phyloP scores from a whole-genome alignment of 75 land plant genomes.

The Picea glauca region DNA sequence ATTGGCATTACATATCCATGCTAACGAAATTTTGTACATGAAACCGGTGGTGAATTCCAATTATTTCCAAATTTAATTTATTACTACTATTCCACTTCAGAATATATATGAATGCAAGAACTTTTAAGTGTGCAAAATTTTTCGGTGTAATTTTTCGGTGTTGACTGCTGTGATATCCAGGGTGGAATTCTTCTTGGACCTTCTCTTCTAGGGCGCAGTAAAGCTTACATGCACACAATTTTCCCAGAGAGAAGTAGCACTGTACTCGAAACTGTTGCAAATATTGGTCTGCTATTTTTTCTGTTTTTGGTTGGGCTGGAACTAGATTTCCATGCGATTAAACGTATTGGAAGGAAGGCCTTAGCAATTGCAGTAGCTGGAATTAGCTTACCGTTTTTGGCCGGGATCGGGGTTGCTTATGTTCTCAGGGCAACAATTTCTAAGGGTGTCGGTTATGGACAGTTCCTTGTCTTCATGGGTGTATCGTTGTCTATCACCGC shows the following conservation, averaged over 20 bases:
- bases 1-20: too few species aligned
- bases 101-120: too few species aligned
- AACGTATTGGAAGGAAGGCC: slow-evolving; percentile 39
- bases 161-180: too few species aligned
- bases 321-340: slow-evolving; percentile 37
- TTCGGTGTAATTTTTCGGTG: too few species aligned
- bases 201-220: neutral
- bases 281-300: slow-evolving; percentile 63
- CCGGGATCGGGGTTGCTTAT: slow-evolving; percentile 40
- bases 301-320: slow-evolving; percentile 70
- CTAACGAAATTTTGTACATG: too few species aligned
- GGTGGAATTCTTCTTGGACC: neutral
- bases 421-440: slow-evolving; percentile 11
- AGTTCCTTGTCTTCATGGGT: slow-evolving; percentile 65
- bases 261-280: slow-evolving; percentile 49
- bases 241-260: slow-evolving; percentile 59
- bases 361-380: slow-evolving; percentile 47
- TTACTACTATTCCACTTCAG: too few species aligned
- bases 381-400: slow-evolving; percentile 46
- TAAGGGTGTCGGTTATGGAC: slow-evolving; percentile 11
- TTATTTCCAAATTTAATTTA: too few species aligned
- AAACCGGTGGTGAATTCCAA: too few species aligned
- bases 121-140: too few species aligned
- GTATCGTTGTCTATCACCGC: slow-evolving; percentile 68
- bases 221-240: neutral